Conservation (phyloP, 768 basidiomycete species). For the Mycena crocata region DNA sequence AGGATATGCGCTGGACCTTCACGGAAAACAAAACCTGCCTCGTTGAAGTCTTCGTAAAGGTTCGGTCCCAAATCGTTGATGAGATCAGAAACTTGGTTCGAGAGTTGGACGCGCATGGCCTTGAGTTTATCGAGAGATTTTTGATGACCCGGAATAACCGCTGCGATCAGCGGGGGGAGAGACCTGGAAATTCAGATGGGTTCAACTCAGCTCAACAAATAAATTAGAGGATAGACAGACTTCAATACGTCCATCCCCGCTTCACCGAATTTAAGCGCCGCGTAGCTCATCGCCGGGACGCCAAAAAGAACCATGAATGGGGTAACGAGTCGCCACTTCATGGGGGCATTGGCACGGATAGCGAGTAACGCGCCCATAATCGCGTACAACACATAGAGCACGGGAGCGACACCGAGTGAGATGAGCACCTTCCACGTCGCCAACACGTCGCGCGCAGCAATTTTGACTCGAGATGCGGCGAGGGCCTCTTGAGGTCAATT, state of each 20-base stretch:
- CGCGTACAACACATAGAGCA: slow-evolving; percentile 88
- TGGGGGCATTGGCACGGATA: slow-evolving; percentile 70
- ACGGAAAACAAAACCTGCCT: slow-evolving; percentile 56
- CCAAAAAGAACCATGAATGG: slow-evolving; percentile 81
- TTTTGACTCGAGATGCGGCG: slow-evolving; percentile 94
- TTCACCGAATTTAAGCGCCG: slow-evolving; percentile 96
- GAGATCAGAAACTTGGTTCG: slow-evolving; percentile 85
- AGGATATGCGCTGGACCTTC: slow-evolving; percentile 18
- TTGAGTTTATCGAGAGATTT: slow-evolving; percentile 82
- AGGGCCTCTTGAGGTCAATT: slow-evolving; percentile 78
- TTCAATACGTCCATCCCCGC: slow-evolving; percentile 93
- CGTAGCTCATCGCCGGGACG: slow-evolving; percentile 90
- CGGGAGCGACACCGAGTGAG: slow-evolving; percentile 89
- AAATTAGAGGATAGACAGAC: not conserved
- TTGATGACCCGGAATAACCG: slow-evolving; percentile 90
- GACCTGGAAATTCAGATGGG: slow-evolving; percentile 51
- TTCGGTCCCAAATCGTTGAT: slow-evolving; percentile 92
- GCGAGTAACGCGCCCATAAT: slow-evolving; percentile 80
- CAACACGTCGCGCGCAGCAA: slow-evolving; percentile 95
- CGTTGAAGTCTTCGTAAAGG: slow-evolving; percentile 88
- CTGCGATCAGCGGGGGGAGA: slow-evolving; percentile 87
- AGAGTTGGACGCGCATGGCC: slow-evolving; percentile 75
- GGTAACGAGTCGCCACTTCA: slow-evolving; percentile 75
- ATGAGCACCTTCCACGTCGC: slow-evolving; percentile 98
- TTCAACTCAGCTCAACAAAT: not conserved